Base-by-base conservation (phyloP, 495 filamentous ascomycete genomes). In the Neurospora sp. region DNA sequence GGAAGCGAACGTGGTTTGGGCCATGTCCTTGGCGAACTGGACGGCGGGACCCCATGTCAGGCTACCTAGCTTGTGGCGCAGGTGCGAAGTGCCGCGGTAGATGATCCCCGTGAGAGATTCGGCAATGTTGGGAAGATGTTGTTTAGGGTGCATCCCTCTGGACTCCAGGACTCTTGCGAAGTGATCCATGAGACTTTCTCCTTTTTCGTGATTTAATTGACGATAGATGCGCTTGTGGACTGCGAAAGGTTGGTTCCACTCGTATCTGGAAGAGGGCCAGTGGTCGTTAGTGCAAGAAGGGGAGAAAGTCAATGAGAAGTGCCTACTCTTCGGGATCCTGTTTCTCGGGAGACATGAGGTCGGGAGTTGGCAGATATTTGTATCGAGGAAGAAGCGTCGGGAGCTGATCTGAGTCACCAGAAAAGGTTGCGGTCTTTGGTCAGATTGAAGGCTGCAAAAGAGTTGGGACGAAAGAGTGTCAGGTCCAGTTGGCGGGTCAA, bases 21-120 rank as follows among this genome's bases (percentile, higher is more conserved):
- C 77, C 20, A 78, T 77, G 0, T 80, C 74, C 46, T 81, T 82
- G 38, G 84, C 84, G 41, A 85, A 20, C 20, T 78, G 73, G 44
- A 85, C 75, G 18, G 77, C 81, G 14, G 83, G 84, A 2, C 78
- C 79, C 79, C 79, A 84, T 12, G 82, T 80, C 27, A 83, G 73
- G 54, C 79, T 78, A 70, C 82, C 81, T 38, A 86, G 72, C 31
- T 75, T 75, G 66, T 79, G 72, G 62, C 83, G 80, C 20, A 84
- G 41, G 39, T 82, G 66, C 41, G 83, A 79, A 40, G 77, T 73
- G 54, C 77, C 75, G 54, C 71, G 76, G 39, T 76, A 78, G 9
- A 82, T 10, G 0, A 27, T 6, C 5, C 0, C 27, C 2, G 27
- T 66, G 71, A 42, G 78, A 72, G 39, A 71, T 14, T 59, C 20